Evolutionary conservation across 1,284 basidiomycete species (phyloP), one percentile per base, ranked within the genome.

Genomic region (Anthracocystis setariae): DNA sequence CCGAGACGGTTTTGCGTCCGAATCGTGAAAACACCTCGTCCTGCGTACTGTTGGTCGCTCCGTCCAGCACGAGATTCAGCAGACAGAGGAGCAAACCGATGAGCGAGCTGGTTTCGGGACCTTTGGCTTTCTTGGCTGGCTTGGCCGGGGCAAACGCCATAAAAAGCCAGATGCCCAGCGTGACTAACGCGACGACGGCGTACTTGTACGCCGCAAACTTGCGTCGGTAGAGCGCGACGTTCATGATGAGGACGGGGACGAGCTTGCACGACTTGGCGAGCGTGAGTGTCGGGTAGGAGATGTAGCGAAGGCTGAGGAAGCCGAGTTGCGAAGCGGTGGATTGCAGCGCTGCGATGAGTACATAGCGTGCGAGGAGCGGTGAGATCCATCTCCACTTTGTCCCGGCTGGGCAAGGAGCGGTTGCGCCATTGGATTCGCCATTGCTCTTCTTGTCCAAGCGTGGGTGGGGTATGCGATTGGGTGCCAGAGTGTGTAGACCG

Each of bases 191-290:
- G 13, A 83, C 82, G 10, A 83, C 82, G 32, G 73, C 70, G 42
- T 83, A 83, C 73, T 83, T 83, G 74, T 83, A 80, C 8, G 64
- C 44, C 1, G 81, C 78, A 54, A 83, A 82, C 43, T 78, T 74
- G 51, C 82, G 73, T 20, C 80, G 73, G 63, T 83, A 83, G 25
- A 86, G 78, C 17, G 86, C 50, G 18, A 95, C 89, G 84, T 95
- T 95, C 92, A 95, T 94, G 84, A 95, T 86, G 88, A 96, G 92
- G 64, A 96, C 93, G 3, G 94, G 93, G 17, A 96, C 91, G 77
- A 96, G 92, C 84, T 98, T 98, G 88, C 95, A 98, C 0, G 94
- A 97, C 84, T 98, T 98, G 64, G 93, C 95, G 66, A 98, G 90
- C 37, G 98, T 94, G 90, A 98, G 94, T 17, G 95, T 94, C 25